phyloP scores from a whole-genome alignment of 306 rosid genomes.

The Begonia masoniana region DNA sequence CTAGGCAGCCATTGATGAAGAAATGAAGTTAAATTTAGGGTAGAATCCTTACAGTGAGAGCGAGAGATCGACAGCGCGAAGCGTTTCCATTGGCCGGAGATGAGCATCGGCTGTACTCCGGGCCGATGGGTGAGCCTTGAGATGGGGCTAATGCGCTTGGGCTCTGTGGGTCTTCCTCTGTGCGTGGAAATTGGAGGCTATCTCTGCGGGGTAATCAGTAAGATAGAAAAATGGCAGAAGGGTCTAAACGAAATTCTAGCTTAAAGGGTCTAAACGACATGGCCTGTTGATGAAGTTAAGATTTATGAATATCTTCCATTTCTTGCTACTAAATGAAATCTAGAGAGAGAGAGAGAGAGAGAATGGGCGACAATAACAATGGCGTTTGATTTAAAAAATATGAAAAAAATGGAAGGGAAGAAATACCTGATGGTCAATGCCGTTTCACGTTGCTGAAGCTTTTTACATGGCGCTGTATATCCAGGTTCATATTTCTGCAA shows the following conservation, averaged over 20 bases:
- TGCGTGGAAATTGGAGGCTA: constrained; percentile 50
- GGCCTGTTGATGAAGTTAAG: no score
- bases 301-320: no score
- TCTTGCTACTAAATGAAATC: no score
- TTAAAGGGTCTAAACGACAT: no score
- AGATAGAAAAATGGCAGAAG: neutral
- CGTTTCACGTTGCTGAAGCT: constrained; percentile 36
- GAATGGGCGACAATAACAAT: neutral
- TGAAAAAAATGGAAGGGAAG: neutral
- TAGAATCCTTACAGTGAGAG: constrained; percentile 54
- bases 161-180: constrained; percentile 23
- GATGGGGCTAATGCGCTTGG: constrained; percentile 12
- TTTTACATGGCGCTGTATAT: constrained; percentile 52
- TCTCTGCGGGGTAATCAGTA: constrained; percentile 2
- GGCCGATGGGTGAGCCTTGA: constrained; percentile 17
- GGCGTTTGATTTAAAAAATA: no score
- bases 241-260: no score
- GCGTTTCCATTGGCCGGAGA: constrained; percentile 41
- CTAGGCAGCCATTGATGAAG: neutral
- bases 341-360: neutral
- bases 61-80: constrained; percentile 63
- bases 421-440: constrained; percentile 62
- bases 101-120: constrained; percentile 33
- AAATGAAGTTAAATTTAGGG: neutral
- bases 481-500: constrained; percentile 81